Evolutionary conservation across 345 rosid genomes (phyloP).

Genomic region (Eucalyptus polybractea): DNA sequence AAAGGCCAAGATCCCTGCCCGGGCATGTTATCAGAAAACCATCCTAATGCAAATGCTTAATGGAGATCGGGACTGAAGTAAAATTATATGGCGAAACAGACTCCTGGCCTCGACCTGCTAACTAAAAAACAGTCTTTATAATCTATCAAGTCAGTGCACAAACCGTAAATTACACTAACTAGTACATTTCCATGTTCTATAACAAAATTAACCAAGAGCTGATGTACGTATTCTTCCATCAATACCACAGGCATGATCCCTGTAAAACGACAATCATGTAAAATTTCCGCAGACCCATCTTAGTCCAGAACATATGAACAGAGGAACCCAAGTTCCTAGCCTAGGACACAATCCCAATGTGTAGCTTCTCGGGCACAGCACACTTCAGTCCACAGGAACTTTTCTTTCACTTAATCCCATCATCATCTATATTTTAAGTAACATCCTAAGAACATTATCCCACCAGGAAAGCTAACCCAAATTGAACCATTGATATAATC

Average conservation of each 20-base stretch:
- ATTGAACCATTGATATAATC: neutral
- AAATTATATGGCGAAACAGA: neutral
- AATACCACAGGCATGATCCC: neutral
- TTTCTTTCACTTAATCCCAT: neutral
- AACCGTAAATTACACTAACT: neutral
- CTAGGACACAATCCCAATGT: neutral
- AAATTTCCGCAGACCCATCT: neutral
- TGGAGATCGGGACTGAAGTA: neutral
- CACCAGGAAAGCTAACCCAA: neutral
- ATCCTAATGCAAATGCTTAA: neutral
- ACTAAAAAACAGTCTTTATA: neutral
- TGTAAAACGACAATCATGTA: neutral
- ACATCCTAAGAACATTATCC: neutral
- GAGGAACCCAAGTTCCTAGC: neutral
- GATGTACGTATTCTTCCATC: neutral
- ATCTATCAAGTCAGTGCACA: neutral
- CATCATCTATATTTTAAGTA: neutral
- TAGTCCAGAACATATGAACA: neutral
- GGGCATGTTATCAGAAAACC: constrained; percentile 96
- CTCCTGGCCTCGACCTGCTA: neutral
- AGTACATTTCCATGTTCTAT: neutral
- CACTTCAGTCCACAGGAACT: neutral
- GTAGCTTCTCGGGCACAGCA: neutral
- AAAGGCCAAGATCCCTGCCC: constrained; percentile 92
- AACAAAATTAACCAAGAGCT: neutral